A percentile compares a stretch with the other conserved stretches of the same genome.
Evolutionary conservation across 768 basidiomycete species (phyloP).

Genomic region (Sarcomyxa edulis): DNA sequence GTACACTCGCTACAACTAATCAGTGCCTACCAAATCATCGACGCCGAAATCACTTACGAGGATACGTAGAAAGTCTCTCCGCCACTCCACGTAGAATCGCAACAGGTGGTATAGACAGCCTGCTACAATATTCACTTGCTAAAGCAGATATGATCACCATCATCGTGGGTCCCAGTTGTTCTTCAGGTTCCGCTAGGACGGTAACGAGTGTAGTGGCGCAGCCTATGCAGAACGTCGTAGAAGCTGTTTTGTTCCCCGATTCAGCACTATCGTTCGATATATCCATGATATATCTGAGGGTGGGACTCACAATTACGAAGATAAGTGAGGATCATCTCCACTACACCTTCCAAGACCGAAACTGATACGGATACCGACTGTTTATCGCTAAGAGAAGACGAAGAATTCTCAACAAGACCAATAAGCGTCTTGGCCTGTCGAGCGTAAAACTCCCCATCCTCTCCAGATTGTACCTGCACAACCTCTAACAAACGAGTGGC

Average conservation of each 20-base stretch:
- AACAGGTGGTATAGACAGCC: slow-evolving; percentile 42
- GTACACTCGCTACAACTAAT: slow-evolving; percentile 51
- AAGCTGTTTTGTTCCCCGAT: no score
- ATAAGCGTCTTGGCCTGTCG: slow-evolving; percentile 39
- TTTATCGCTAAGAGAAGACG: slow-evolving; percentile 18
- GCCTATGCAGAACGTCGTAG: slow-evolving; percentile 32
- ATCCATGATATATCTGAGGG: no score
- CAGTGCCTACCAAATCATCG: slow-evolving; percentile 6
- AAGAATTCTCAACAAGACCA: slow-evolving; percentile 27
- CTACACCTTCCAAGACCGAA: slow-evolving; percentile 49
- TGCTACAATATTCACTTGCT: slow-evolving; percentile 54
- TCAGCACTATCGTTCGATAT: no score
- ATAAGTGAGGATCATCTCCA: slow-evolving; percentile 50
- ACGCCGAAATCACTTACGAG: slow-evolving; percentile 33
- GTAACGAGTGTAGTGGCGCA: slow-evolving; percentile 42
- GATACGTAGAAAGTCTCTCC: slow-evolving; percentile 29
- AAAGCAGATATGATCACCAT: slow-evolving; percentile 67
- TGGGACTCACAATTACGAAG: slow-evolving; percentile 42
- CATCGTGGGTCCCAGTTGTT: slow-evolving; percentile 45
- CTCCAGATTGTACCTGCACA: slow-evolving; percentile 34
- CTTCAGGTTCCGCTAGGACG: slow-evolving; percentile 32
- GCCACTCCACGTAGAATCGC: slow-evolving; percentile 44
- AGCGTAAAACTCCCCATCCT: slow-evolving; percentile 59
- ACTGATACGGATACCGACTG: no score
- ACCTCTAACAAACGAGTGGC: slow-evolving; percentile 51